Conservation (phyloP, 108 stramenopile species). For the Skeletonema costatum region DNA sequence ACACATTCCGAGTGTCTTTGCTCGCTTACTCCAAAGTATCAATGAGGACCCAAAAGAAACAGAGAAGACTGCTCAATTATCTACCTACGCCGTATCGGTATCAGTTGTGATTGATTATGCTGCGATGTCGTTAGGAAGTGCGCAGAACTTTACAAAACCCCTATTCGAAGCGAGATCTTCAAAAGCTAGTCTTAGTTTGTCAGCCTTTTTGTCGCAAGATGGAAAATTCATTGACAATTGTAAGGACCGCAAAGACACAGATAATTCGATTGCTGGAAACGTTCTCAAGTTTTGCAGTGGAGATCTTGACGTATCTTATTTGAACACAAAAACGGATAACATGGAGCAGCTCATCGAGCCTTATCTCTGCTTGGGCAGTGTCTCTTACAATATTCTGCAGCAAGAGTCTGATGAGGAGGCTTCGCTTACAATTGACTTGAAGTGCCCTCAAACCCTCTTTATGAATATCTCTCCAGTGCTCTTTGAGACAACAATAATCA, state of each 20-base stretch:
- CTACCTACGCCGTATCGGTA: constrained; percentile 1
- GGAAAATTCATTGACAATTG: constrained; percentile 4
- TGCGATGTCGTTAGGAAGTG: constrained; percentile 19
- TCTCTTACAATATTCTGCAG: constrained; percentile 11
- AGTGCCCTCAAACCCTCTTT: constrained; percentile 11
- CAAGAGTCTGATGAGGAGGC: neutral
- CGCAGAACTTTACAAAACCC: constrained; percentile 20
- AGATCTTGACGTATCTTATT: constrained; percentile 16
- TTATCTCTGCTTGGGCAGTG: constrained; percentile 18
- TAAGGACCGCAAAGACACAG: neutral
- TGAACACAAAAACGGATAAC: constrained; percentile 32
- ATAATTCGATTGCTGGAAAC: neutral
- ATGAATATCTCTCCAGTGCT: constrained; percentile 11
- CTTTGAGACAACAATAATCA: constrained; percentile 13
- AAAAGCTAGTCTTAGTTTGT: neutral
- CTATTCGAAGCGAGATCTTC: constrained; percentile 11
- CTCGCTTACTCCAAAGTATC: constrained; percentile 4
- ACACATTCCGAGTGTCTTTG: neutral
- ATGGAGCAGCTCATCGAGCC: constrained; percentile 50
- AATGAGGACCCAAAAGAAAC: neutral
- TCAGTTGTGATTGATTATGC: constrained; percentile 3
- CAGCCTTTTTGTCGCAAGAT: constrained; percentile 8
- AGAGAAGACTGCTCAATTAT: neutral
- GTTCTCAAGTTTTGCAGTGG: neutral
- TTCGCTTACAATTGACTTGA: constrained; percentile 3